Evolutionary conservation across 805 yeast genomes (phyloP), one percentile per base, ranked within the genome.

Genomic region (Starmerella stellata): DNA sequence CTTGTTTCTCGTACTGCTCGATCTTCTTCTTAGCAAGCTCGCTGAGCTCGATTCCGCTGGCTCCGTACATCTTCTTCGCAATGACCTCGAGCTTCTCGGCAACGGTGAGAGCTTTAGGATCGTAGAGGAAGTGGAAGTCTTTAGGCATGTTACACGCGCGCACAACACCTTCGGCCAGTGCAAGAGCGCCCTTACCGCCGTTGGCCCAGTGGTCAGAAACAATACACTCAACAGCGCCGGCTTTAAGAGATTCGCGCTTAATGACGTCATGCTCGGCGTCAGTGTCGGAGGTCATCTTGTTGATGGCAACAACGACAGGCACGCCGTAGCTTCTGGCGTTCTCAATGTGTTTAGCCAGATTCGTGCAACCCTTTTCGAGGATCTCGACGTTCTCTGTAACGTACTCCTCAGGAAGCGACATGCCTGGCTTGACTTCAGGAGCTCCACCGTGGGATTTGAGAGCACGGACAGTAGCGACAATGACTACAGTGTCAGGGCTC

Each of bases 401-500:
- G 63, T 87, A 87, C 54, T 74, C 95, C 37, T 64, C 65, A 27
- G 95, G 94, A 52, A 87, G 67, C 34, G 87, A 68, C 48, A 74
- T 76, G 42, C 95, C 96, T 11, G 96, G 94, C 55, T 81, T 83
- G 46, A 87, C 95, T 52, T 81, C 93, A 17, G 95, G 85, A 37
- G 93, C 96, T 48, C 95, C 96, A 44, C 96, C 96, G 56, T 87
- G 96, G 40, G 81, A 73, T 62, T 87, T 87, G 61, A 87, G 73
- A 17, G 96, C 96, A 55, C 95, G 71, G 4, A 87, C 90, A 24
- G 96, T 87, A 31, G 96, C 95, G 40, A 87, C 96, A 52, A 87
- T 72, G 35, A 87, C 93, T 40, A 87, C 85, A 34, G 78, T 78
- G 57, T 85, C 92, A 28, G 96, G 96, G 35, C 69, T 65, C 43